phyloP scores from a whole-genome alignment of 192 early-diverging fungal genomes.

The Rhizophagus sp. region DNA sequence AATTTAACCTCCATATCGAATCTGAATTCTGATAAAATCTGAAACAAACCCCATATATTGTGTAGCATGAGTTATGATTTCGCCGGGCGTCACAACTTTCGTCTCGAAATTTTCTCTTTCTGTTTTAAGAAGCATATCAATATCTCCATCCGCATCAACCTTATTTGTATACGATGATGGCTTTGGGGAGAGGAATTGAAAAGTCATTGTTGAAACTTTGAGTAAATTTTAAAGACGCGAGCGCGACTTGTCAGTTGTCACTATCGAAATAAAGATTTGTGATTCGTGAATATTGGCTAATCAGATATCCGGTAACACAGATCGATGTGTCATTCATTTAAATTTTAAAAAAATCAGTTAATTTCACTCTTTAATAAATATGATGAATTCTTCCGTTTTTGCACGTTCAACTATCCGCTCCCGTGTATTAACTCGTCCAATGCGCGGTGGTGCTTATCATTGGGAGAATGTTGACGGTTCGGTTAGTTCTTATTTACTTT shows the following conservation, averaged over 20 bases:
- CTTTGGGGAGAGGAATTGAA: constrained; percentile 25
- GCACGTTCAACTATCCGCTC: constrained; percentile 42
- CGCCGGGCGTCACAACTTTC: constrained; percentile 73
- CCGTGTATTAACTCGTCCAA: constrained; percentile 38
- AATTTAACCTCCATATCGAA: background rate
- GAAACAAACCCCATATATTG: constrained; percentile 70
- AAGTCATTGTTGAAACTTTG: background rate
- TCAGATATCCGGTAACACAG: too few species aligned
- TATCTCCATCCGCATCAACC: background rate
- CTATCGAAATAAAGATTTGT: too few species aligned
- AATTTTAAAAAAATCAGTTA: too few species aligned
- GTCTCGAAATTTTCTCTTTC: constrained; percentile 5
- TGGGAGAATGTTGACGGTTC: constrained; percentile 42
- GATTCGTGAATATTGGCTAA: too few species aligned
- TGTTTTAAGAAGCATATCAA: constrained; percentile 19
- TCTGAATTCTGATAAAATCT: constrained; percentile 30
- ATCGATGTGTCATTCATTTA: too few species aligned
- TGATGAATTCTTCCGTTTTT: constrained; percentile 32
- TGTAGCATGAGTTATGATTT: constrained; percentile 70
- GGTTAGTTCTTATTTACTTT: background rate
- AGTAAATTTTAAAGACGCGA: background rate
- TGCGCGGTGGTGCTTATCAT: constrained; percentile 42
- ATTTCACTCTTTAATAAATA: background rate
- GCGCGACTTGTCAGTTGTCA: background rate
- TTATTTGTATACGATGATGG: background rate